These are phyloP conservation scores for Sporodiniella umbellata DNA, from an alignment of 371 early-diverging fungal genomes.

Conservation along the genomic window DNA sequence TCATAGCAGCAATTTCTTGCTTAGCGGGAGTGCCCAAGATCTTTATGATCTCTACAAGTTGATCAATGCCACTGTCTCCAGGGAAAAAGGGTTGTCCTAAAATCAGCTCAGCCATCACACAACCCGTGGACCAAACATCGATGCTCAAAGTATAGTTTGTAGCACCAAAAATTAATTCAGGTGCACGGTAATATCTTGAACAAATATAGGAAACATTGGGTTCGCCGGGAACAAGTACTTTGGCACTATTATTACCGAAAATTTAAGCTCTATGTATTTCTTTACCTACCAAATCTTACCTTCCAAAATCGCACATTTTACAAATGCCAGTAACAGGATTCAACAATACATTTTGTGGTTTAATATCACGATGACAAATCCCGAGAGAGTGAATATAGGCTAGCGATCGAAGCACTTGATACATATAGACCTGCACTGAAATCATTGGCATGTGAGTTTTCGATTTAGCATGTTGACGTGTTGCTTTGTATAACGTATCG, in stretches of 20 bases:
- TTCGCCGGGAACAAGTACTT: constrained; percentile 92
- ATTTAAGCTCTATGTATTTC: neutral
- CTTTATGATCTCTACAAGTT: constrained; percentile 99
- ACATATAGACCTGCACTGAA: constrained; percentile 93
- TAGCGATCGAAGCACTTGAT: constrained; percentile 94
- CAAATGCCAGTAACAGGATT: constrained; percentile 80
- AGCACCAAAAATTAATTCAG: constrained; percentile 97
- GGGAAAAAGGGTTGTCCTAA: constrained; percentile 97
- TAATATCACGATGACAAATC: constrained; percentile 67
- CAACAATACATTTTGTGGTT: constrained; percentile 74
- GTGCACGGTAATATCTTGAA: constrained; percentile 98
- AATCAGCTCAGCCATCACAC: constrained; percentile 98
- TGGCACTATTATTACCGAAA: constrained; percentile 63
- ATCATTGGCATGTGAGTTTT: constrained; percentile 92
- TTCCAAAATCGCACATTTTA: constrained; percentile 99
- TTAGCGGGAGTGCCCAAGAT: constrained; percentile 97
- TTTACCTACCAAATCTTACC: constrained; percentile 45
- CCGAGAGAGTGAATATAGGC: constrained; percentile 91
- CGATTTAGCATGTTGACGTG: constrained; percentile 74
- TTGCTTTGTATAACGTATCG: constrained; percentile 84
- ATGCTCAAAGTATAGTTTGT: constrained; percentile 92
- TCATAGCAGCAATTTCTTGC: constrained; percentile 94
- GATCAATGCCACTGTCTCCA: constrained; percentile 99
- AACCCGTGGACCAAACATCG: constrained; percentile 98
- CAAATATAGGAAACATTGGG: constrained; percentile 98